A percentile compares a stretch with the other conserved stretches of the same genome.
Evolutionary conservation across 768 basidiomycete genomes (phyloP).

Genomic region (Suillus clintonianus): DNA sequence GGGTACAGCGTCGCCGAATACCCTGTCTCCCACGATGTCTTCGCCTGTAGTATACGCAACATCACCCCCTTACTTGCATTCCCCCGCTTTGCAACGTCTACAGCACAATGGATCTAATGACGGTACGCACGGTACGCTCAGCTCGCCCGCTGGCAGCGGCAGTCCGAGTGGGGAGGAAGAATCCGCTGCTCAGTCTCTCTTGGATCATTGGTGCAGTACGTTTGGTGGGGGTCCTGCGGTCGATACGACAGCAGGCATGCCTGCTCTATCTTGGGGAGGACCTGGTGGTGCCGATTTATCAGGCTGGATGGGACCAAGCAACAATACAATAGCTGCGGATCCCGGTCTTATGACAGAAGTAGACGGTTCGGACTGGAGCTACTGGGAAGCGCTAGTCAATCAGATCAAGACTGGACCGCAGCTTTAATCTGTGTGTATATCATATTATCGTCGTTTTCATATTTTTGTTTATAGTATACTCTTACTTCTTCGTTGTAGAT

Average conservation of each 20-base stretch:
- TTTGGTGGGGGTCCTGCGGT: conserved; percentile 61
- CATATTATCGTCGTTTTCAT: conserved; percentile 2
- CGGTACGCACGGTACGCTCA: conserved; percentile 43
- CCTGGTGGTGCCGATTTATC: conserved; percentile 57
- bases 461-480: conserved; percentile 6
- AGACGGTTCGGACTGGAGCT: conserved; percentile 73
- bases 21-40: conserved; percentile 19
- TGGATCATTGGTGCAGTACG: conserved; percentile 87
- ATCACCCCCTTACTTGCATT: conserved; percentile 30
- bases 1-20: conserved; percentile 15
- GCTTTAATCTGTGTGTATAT: conserved; percentile 16
- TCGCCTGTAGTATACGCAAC: conserved; percentile 19
- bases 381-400: conserved; percentile 80
- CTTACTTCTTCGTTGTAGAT: conserved; percentile 4
- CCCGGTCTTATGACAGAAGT: conserved; percentile 47
- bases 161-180: conserved; percentile 76
- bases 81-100: conserved; percentile 62
- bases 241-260: conserved; percentile 49
- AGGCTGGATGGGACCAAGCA: conserved; percentile 56
- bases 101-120: conserved; percentile 51
- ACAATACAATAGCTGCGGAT: conserved; percentile 38
- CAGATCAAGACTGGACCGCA: conserved; percentile 43
- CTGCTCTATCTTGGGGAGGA: conserved; percentile 60
- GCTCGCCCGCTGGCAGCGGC: conserved; percentile 65
- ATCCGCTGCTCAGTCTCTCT: conserved; percentile 70